Evolutionary conservation across 2,329 filamentous ascomycete genomes (phyloP).

Genomic region (Talaromyces islandicus): DNA sequence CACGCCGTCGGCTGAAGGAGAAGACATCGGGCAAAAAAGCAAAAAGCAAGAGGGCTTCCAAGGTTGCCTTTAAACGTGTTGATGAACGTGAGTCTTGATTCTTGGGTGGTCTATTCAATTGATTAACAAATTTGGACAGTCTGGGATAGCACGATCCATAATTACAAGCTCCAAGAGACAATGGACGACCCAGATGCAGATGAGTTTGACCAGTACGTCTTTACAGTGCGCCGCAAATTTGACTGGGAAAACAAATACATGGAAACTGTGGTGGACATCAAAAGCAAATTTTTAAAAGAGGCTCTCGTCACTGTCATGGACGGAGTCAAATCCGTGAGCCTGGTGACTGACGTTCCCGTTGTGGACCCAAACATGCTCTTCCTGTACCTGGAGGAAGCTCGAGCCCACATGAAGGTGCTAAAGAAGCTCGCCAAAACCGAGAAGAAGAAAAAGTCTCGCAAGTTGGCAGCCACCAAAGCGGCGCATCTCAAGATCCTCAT

Average conservation of each 20-base stretch:
- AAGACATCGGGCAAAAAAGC: slow-evolving; percentile 20
- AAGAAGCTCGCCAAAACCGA: slow-evolving; percentile 59
- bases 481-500: slow-evolving; percentile 62
- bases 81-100: slow-evolving; percentile 47
- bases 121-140: slow-evolving; percentile 21
- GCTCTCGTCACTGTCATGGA: slow-evolving; percentile 67
- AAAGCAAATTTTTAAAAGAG: slow-evolving; percentile 71
- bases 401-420: slow-evolving; percentile 56
- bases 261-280: slow-evolving; percentile 72
- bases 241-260: slow-evolving; percentile 78
- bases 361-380: slow-evolving; percentile 68
- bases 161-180: slow-evolving; percentile 64
- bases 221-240: slow-evolving; percentile 76
- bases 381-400: slow-evolving; percentile 73
- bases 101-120: background rate
- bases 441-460: slow-evolving; percentile 38
- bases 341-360: slow-evolving; percentile 73
- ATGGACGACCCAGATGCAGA: slow-evolving; percentile 56
- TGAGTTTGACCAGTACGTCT: slow-evolving; percentile 73
- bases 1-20: slow-evolving; percentile 14
- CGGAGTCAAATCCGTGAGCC: slow-evolving; percentile 68
- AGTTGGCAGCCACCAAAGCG: slow-evolving; percentile 32
- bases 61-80: slow-evolving; percentile 63
- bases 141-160: slow-evolving; percentile 53
- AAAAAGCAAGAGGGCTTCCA: slow-evolving; percentile 46